Conservation (phyloP, 148 eudicot genomes). For the Arctostaphylos glauca region DNA sequence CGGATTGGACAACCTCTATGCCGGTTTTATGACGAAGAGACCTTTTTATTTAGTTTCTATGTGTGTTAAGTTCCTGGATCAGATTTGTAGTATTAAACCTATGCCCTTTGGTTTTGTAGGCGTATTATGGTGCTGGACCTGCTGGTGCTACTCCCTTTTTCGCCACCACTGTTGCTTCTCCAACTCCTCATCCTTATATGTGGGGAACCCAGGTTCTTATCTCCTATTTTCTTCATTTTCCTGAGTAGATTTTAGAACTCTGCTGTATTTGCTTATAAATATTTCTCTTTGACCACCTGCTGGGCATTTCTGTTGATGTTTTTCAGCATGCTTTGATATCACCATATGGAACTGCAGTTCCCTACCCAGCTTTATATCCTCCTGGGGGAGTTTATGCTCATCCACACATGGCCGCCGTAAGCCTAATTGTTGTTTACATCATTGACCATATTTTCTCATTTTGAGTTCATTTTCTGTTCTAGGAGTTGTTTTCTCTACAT, state of each 20-base stretch:
- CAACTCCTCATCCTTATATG: slow-evolving; percentile 77
- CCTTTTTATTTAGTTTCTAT: not conserved
- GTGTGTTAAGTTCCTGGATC: no score
- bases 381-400: slow-evolving; percentile 77
- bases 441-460: not conserved
- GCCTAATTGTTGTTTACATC: slow-evolving; percentile 1
- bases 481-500: not conserved
- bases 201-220: slow-evolving; percentile 80
- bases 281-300: not conserved
- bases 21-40: slow-evolving; percentile 46
- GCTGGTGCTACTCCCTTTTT: slow-evolving; percentile 41
- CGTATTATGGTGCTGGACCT: slow-evolving; percentile 60
- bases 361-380: slow-evolving; percentile 81
- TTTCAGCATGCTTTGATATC: slow-evolving; percentile 48
- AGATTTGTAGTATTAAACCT: not conserved
- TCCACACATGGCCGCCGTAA: slow-evolving; percentile 75
- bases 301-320: not conserved
- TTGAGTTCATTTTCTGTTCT: not conserved
- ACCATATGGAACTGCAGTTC: slow-evolving; percentile 88
- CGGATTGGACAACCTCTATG: slow-evolving; percentile 78
- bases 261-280: not conserved
- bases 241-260: not conserved
- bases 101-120: slow-evolving; percentile 32
- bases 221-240: not conserved
- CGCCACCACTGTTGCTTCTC: slow-evolving; percentile 69